Conservation (phyloP, 2,329 filamentous ascomycete genomes). For the Trichoderma sp. region DNA sequence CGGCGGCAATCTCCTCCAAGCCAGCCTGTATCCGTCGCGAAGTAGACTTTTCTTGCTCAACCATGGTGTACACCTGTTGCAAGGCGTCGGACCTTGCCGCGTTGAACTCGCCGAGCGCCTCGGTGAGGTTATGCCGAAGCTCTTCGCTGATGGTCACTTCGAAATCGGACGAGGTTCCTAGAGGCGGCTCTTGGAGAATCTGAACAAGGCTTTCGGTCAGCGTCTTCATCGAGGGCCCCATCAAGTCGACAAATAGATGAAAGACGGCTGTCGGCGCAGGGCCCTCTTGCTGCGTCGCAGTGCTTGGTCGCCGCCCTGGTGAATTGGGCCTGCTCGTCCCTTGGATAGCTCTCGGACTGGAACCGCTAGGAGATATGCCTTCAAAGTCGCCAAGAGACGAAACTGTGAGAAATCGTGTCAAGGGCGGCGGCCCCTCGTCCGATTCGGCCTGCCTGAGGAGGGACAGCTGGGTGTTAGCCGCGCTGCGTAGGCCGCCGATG, state of each 20-base stretch:
- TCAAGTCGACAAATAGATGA: conserved; percentile 77
- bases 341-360: background rate
- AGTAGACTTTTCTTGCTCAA: conserved; percentile 64
- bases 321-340: conserved; percentile 1
- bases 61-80: conserved; percentile 71
- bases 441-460: conserved; percentile 63
- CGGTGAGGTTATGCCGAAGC: conserved; percentile 72
- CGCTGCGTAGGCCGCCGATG: conserved; percentile 81
- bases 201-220: conserved; percentile 80
- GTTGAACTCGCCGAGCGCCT: conserved; percentile 74
- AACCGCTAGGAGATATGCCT: background rate
- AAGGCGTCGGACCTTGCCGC: conserved; percentile 71
- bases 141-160: conserved; percentile 66
- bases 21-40: conserved; percentile 76
- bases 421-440: background rate
- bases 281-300: conserved; percentile 34
- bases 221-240: conserved; percentile 89
- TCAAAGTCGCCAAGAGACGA: conserved; percentile 19
- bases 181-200: conserved; percentile 80
- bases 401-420: conserved; percentile 10
- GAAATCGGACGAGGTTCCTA: conserved; percentile 43
- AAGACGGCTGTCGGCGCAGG: conserved; percentile 72
- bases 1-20: conserved; percentile 88
- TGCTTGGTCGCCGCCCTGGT: background rate
- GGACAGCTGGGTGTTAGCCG: conserved; percentile 81